These are phyloP conservation scores for Dysphania ambrosioides DNA, from an alignment of 148 eudicot genomes.

Conservation along the genomic window DNA sequence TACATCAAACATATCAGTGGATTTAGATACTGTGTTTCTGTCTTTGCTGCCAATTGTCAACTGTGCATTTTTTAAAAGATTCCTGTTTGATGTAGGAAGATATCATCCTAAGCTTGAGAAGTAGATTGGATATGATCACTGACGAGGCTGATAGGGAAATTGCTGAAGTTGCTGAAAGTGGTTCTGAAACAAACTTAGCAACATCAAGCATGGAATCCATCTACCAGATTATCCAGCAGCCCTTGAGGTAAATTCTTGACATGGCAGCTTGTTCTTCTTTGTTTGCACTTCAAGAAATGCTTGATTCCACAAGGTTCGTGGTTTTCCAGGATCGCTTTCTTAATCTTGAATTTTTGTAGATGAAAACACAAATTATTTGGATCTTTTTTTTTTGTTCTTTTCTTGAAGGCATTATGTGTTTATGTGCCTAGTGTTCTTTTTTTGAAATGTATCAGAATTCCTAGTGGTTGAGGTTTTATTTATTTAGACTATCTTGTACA, in stretches of 20 bases:
- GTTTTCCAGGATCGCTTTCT: too few relatives aligned
- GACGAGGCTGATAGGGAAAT: constrained; percentile 70
- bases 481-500: too few relatives aligned
- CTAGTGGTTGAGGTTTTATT: too few relatives aligned
- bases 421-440: too few relatives aligned
- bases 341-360: too few relatives aligned
- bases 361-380: too few relatives aligned
- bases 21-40: neutral
- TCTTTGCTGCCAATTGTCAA: neutral
- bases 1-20: neutral
- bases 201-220: constrained; percentile 30
- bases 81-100: constrained; percentile 55
- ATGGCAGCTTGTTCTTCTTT: neutral
- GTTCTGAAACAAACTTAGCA: constrained; percentile 33
- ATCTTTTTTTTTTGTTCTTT: too few relatives aligned
- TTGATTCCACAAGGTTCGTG: neutral
- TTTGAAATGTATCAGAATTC: too few relatives aligned
- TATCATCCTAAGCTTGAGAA: constrained; percentile 62
- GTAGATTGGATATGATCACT: constrained; percentile 73
- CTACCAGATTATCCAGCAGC: constrained; percentile 42
- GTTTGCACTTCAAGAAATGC: neutral
- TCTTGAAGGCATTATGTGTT: too few relatives aligned
- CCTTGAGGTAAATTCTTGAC: constrained; percentile 53
- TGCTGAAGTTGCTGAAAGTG: constrained; percentile 31
- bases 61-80: neutral